These are phyloP conservation scores for Podospora anserina DNA, from an alignment of 495 filamentous ascomycete genomes.

Conservation along the genomic window DNA sequence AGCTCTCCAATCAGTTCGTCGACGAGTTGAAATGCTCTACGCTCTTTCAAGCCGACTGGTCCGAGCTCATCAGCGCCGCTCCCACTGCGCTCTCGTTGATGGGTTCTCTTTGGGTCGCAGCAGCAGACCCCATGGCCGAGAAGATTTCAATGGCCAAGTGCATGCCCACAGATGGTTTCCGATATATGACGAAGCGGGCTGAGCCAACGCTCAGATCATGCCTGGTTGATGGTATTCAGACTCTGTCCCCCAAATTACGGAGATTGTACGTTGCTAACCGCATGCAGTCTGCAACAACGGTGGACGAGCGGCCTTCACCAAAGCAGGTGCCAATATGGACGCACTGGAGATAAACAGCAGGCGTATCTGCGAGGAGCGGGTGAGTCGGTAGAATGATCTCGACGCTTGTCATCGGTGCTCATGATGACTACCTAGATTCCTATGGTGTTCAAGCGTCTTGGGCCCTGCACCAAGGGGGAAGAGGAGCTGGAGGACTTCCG, in stretches of 20 bases:
- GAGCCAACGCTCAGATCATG: too few species aligned
- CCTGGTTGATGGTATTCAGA: too few species aligned
- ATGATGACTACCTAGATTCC: not conserved
- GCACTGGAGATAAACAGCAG: slow-evolving; percentile 5
- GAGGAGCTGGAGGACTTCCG: slow-evolving; percentile 3
- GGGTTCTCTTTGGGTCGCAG: too few species aligned
- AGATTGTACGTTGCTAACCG: too few species aligned
- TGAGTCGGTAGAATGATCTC: not conserved
- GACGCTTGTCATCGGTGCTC: not conserved
- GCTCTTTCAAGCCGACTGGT: too few species aligned
- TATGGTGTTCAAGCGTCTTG: slow-evolving; percentile 7
- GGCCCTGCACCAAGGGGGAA: not conserved
- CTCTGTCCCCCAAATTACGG: too few species aligned
- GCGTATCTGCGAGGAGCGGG: slow-evolving; percentile 7
- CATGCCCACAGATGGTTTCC: not conserved
- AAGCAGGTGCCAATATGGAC: slow-evolving; percentile 10
- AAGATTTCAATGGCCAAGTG: not conserved
- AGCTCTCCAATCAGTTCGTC: too few species aligned
- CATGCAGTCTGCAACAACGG: slow-evolving; percentile 3
- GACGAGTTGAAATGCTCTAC: too few species aligned
- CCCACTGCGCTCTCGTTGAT: too few species aligned
- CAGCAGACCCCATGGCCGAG: too few species aligned
- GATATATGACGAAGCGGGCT: too few species aligned
- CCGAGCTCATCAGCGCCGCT: too few species aligned
- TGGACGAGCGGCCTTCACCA: slow-evolving; percentile 8